phyloP scores from a whole-genome alignment of 495 filamentous ascomycete genomes.

The Trichoderma asperelloides region DNA sequence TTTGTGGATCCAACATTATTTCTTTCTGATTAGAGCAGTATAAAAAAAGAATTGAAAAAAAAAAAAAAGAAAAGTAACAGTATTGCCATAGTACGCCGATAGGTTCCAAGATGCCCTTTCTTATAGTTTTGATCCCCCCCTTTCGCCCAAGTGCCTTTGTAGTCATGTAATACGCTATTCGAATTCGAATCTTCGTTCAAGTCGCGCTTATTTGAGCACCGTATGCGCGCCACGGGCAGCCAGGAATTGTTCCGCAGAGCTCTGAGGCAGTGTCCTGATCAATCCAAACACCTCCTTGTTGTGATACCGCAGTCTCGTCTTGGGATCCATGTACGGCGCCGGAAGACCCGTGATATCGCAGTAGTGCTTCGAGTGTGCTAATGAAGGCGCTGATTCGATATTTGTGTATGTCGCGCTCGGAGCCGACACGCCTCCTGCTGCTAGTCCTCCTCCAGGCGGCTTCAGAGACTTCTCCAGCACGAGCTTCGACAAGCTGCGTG shows the following conservation, averaged over 20 bases:
- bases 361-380: constrained; percentile 71
- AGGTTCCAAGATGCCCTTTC: constrained; percentile 5
- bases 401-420: constrained; percentile 87
- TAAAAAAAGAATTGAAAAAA: not conserved
- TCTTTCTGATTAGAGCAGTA: not conserved
- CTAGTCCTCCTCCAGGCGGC: constrained; percentile 23
- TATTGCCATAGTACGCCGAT: not conserved
- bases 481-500: constrained; percentile 71
- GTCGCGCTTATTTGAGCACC: constrained; percentile 56
- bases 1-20: constrained; percentile 64
- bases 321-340: constrained; percentile 85
- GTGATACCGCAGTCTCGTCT: constrained; percentile 82
- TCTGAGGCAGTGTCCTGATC: constrained; percentile 66
- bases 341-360: constrained; percentile 91
- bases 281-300: constrained; percentile 81
- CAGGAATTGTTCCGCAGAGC: constrained; percentile 75
- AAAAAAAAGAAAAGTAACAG: too few relatives aligned
- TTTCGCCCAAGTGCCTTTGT: not conserved
- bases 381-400: constrained; percentile 80
- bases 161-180: not conserved
- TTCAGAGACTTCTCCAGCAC: constrained; percentile 62
- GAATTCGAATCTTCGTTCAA: not conserved
- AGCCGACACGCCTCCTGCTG: constrained; percentile 28
- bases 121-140: not conserved
- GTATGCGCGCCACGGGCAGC: constrained; percentile 87